These are phyloP conservation scores for Talaromyces sp. DNA, from an alignment of 2,329 filamentous ascomycete species.

Conservation along the genomic window DNA sequence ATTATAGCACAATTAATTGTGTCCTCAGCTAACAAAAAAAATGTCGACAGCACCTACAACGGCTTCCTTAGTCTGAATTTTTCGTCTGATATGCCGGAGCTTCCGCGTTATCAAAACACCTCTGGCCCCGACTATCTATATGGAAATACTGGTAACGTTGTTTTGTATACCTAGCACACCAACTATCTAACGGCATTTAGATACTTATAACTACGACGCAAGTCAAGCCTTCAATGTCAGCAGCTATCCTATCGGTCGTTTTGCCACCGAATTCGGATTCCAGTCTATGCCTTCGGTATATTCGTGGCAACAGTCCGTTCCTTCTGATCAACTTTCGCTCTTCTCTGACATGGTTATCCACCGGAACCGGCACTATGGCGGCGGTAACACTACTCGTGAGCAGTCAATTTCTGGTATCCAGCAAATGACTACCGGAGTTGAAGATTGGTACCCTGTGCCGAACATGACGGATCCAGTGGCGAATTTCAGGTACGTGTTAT, in stretches of 20 bases:
- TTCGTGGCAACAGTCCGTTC: neutral
- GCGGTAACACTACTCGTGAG: neutral
- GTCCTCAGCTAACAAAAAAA: conserved; percentile 59
- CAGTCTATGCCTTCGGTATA: conserved; percentile 46
- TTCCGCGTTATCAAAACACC: conserved; percentile 3
- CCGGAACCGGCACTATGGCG: neutral
- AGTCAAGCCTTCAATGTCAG: neutral
- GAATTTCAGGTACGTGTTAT: neutral
- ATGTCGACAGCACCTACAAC: neutral
- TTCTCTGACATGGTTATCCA: conserved; percentile 1
- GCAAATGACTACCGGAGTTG: neutral
- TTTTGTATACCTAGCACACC: neutral
- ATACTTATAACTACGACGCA: neutral
- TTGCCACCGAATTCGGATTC: conserved; percentile 88
- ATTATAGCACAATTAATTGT: conserved; percentile 55
- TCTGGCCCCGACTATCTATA: neutral
- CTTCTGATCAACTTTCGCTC: neutral
- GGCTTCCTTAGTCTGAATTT: neutral
- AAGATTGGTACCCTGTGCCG: neutral
- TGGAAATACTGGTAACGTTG: neutral
- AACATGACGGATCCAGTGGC: neutral
- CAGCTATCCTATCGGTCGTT: conserved; percentile 43
- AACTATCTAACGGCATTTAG: neutral
- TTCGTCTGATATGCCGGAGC: neutral
- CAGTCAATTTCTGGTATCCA: neutral